Percentiles rank a stretch among this genome's conserved stretches.
Evolutionary conservation across 768 basidiomycete species (phyloP).

Genomic region (Trametes meyenii): DNA sequence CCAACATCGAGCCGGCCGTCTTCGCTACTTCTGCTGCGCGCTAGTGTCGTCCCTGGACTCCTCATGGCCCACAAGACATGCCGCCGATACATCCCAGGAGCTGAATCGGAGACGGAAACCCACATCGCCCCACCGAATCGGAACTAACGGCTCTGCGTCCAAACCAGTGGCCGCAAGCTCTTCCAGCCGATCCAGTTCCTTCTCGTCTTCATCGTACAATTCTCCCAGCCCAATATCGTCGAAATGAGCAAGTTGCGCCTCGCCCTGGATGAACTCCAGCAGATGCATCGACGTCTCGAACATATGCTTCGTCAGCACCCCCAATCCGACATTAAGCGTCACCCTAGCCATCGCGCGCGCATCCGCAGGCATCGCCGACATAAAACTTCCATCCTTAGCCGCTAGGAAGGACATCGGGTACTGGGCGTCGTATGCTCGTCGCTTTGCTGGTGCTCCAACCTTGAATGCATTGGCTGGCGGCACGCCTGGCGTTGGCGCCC

Average conservation of each 20-base stretch:
- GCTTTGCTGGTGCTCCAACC: constrained; percentile 35
- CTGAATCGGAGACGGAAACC: constrained; percentile 15
- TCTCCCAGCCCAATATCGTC: constrained; percentile 8
- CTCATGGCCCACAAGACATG: not conserved
- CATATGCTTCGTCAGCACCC: constrained; percentile 1
- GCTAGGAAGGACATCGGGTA: constrained; percentile 42
- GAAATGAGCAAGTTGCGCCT: constrained; percentile 16
- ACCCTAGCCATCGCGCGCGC: constrained; percentile 28
- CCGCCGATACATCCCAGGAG: constrained; percentile 2
- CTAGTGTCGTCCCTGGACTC: not conserved
- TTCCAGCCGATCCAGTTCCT: not conserved
- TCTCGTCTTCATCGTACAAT: constrained; percentile 16
- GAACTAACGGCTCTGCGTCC: not conserved
- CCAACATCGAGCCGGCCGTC: not conserved
- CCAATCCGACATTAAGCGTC: constrained; percentile 8
- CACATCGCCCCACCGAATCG: constrained; percentile 6
- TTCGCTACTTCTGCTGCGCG: not conserved
- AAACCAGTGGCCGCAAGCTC: not conserved
- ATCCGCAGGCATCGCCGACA: constrained; percentile 41
- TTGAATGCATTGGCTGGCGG: not conserved
- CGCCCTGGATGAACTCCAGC: constrained; percentile 13
- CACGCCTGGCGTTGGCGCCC: not conserved
- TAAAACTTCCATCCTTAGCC: constrained; percentile 34
- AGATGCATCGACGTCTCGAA: not conserved
- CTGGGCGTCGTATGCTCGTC: constrained; percentile 42